phyloP scores from a whole-genome alignment of 805 yeast genomes.

The Saccharomycopsis fermentans region DNA sequence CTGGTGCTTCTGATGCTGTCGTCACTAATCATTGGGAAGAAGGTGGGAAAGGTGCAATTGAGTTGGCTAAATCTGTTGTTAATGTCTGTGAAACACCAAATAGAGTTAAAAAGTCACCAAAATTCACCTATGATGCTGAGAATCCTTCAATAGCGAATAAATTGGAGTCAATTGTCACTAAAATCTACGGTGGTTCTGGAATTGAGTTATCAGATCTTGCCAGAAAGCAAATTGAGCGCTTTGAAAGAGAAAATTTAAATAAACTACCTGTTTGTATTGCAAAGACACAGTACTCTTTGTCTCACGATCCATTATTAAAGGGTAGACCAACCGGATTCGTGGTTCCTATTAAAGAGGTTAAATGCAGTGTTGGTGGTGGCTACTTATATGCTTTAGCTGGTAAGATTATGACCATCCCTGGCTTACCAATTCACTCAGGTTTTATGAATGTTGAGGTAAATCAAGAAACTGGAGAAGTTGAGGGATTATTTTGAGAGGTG shows the following conservation, averaged over 20 bases:
- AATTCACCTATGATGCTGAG: constrained; percentile 61
- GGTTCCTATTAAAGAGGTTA: constrained; percentile 88
- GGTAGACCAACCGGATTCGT: constrained; percentile 93
- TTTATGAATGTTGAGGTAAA: constrained; percentile 95
- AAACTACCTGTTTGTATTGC: constrained; percentile 94
- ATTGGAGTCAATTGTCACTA: constrained; percentile 64
- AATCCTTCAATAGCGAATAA: constrained; percentile 66
- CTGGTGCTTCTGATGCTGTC: constrained; percentile 93
- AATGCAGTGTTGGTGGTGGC: constrained; percentile 94
- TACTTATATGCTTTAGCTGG: constrained; percentile 94
- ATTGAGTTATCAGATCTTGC: constrained; percentile 81
- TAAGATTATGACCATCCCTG: constrained; percentile 95
- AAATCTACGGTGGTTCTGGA: constrained; percentile 88
- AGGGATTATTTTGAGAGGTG: constrained; percentile 62
- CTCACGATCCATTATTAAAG: constrained; percentile 87
- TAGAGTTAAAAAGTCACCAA: constrained; percentile 28
- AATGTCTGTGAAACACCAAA: constrained; percentile 46
- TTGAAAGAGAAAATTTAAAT: constrained; percentile 80
- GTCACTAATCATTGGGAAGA: constrained; percentile 90
- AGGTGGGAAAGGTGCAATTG: constrained; percentile 87
- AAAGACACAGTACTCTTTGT: constrained; percentile 91
- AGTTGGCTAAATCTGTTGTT: constrained; percentile 75
- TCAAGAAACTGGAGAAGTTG: constrained; percentile 77
- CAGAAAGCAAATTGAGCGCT: constrained; percentile 65
- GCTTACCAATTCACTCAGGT: constrained; percentile 91